Conservation (phyloP, 2,329 filamentous ascomycete genomes). For the Dactylellina leptospora region DNA sequence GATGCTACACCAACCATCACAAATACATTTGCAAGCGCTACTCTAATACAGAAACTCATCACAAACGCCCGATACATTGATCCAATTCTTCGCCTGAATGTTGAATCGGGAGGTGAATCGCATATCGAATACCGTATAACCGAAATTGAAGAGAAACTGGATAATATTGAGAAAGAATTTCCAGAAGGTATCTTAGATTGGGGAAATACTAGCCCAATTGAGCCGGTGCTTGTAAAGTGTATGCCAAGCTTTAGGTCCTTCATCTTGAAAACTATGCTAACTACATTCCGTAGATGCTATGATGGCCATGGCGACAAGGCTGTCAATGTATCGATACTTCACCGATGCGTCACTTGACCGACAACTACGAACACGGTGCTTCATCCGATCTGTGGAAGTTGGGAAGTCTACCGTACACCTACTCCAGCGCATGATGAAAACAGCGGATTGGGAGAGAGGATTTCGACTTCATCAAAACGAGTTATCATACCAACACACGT, state of each 20-base stretch:
- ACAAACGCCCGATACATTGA: slow-evolving; percentile 25
- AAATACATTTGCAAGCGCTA: slow-evolving; percentile 11
- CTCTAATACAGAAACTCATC: slow-evolving; percentile 36
- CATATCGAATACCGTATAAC: slow-evolving; percentile 39
- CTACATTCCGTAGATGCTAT: slow-evolving; percentile 21
- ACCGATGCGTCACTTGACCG: slow-evolving; percentile 54
- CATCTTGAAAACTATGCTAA: neutral
- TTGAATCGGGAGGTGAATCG: slow-evolving; percentile 29
- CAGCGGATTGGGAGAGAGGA: slow-evolving; percentile 52
- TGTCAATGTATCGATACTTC: slow-evolving; percentile 57
- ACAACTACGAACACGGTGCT: slow-evolving; percentile 56
- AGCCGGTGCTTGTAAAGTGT: slow-evolving; percentile 56
- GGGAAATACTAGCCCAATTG: slow-evolving; percentile 53
- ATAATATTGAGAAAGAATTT: slow-evolving; percentile 37
- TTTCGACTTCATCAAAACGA: slow-evolving; percentile 57
- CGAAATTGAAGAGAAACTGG: slow-evolving; percentile 48
- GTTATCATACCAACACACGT: slow-evolving; percentile 55
- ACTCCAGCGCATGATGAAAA: slow-evolving; percentile 54
- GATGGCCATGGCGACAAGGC: slow-evolving; percentile 53
- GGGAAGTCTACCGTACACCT: slow-evolving; percentile 56
- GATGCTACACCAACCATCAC: slow-evolving; percentile 14
- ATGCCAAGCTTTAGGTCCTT: slow-evolving; percentile 6
- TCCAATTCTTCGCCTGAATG: slow-evolving; percentile 33
- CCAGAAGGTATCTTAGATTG: slow-evolving; percentile 53
- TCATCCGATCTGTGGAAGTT: slow-evolving; percentile 57